phyloP scores from a whole-genome alignment of 805 yeast species.

The Blastobotrys attinorum region DNA sequence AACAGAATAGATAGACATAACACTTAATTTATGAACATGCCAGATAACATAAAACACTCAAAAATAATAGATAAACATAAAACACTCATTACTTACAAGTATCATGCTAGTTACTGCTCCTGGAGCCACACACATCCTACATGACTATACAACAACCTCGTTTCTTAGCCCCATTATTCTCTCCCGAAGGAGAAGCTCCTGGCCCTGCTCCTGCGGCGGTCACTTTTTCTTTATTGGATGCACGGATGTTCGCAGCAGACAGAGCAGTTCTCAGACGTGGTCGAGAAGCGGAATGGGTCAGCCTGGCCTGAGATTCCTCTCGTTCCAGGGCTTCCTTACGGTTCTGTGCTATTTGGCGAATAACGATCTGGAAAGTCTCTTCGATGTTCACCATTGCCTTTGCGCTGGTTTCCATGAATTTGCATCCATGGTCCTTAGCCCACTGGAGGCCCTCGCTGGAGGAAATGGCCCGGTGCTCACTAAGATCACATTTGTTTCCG shows the following conservation, averaged over 20 bases:
- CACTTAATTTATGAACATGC: no score
- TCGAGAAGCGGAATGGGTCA: constrained; percentile 6
- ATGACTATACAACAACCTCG: neutral
- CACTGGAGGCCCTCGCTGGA: constrained; percentile 44
- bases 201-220: no score
- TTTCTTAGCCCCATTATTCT: no score
- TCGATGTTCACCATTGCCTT: constrained; percentile 80
- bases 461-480: constrained; percentile 48
- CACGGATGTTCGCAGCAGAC: constrained; percentile 12
- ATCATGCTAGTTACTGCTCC: no score
- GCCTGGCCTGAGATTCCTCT: neutral
- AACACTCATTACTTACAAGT: no score
- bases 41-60: no score
- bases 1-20: no score
- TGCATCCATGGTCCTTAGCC: constrained; percentile 55
- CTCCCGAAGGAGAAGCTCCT: neutral
- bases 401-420: constrained; percentile 84
- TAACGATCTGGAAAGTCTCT: constrained; percentile 61
- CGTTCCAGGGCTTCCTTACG: constrained; percentile 3
- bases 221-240: neutral
- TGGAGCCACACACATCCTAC: no score
- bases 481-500: constrained; percentile 62
- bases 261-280: constrained; percentile 13
- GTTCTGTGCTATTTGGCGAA: constrained; percentile 39
- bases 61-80: no score